Percentiles rank a stretch among this genome's conserved stretches.
Conservation (phyloP, 257 asterid species). For the Gentiana dahurica region DNA sequence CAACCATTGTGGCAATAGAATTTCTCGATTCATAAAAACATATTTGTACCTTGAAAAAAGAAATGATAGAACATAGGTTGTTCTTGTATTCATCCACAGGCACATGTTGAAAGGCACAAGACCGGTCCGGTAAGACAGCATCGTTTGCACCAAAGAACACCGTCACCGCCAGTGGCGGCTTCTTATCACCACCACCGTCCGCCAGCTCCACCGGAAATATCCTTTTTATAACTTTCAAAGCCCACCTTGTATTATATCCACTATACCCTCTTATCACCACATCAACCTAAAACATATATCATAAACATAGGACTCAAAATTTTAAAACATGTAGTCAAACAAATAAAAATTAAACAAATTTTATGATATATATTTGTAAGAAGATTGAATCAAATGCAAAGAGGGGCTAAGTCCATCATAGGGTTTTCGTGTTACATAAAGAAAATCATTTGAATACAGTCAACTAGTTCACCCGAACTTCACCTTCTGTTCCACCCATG, state of each 20-base stretch:
- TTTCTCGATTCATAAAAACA: no score
- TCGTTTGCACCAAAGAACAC: conserved; percentile 97
- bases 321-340: no score
- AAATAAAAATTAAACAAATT: no score
- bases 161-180: conserved; percentile 50
- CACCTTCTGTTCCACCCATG: no score
- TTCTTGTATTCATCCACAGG: conserved; percentile 63
- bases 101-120: conserved; percentile 57
- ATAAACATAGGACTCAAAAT: neutral
- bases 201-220: conserved; percentile 35
- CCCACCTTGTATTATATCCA: conserved; percentile 92
- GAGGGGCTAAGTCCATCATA: no score
- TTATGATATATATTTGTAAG: no score
- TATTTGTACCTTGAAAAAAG: conserved; percentile 51
- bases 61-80: conserved; percentile 57
- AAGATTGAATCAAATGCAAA: no score
- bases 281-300: conserved; percentile 41
- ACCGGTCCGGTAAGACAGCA: conserved; percentile 60
- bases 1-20: no score
- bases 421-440: no score
- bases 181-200: conserved; percentile 7
- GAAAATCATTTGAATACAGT: no score
- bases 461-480: no score
- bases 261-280: conserved; percentile 84
- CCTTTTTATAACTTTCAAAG: conserved; percentile 39